These are phyloP conservation scores for Rhodamnia rubescens DNA, from an alignment of 345 rosid genomes.

Conservation along the genomic window DNA sequence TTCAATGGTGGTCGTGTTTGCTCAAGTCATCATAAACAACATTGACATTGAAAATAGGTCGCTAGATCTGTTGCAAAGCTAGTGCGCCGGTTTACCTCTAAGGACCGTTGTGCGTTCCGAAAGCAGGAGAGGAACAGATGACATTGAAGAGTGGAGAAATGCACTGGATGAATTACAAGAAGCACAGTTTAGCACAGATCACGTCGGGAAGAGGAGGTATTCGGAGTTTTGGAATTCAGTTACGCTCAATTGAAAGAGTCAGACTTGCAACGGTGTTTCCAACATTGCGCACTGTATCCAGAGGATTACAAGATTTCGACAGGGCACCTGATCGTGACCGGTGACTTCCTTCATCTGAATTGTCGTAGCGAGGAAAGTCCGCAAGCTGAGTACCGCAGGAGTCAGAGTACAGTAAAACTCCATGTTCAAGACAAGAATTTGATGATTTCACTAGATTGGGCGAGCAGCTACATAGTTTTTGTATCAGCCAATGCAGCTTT, in stretches of 20 bases:
- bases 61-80: neutral
- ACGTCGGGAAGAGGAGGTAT: neutral
- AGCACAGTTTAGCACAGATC: neutral
- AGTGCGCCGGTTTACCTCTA: slow-evolving; percentile 6
- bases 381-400: neutral
- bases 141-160: slow-evolving; percentile 1
- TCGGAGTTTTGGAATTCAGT: neutral
- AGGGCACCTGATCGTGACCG: neutral
- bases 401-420: neutral
- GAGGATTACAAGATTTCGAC: neutral
- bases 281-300: neutral
- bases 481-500: neutral
- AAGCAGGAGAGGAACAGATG: neutral
- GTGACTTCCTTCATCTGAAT: neutral
- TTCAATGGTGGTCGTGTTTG: neutral
- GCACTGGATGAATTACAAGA: neutral
- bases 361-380: neutral
- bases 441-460: neutral
- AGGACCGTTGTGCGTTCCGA: neutral
- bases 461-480: neutral
- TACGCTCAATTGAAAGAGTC: neutral
- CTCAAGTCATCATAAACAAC: neutral
- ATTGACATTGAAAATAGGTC: neutral
- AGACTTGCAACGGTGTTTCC: neutral
- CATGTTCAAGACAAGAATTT: neutral